A percentile compares a stretch with the other conserved stretches of the same genome.
These are phyloP conservation scores for Hippophae rhamnoides DNA, from an alignment of 306 rosid genomes.

Conservation along the genomic window DNA sequence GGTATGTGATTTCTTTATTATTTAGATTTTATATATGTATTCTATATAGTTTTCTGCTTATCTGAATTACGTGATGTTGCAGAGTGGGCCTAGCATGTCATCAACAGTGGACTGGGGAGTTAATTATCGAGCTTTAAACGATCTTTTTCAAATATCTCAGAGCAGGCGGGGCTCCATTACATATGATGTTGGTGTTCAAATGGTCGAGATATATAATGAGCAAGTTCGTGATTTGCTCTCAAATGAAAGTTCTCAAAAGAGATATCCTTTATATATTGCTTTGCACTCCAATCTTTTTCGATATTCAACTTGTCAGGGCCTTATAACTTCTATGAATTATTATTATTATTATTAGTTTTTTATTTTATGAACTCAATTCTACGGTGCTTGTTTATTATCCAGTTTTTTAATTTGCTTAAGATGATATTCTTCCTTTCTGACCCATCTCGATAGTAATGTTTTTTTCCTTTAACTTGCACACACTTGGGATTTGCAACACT, in stretches of 20 bases:
- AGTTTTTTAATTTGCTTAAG: not conserved
- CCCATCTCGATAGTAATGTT: constrained; percentile 1
- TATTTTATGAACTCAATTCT: not conserved
- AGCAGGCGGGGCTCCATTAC: constrained; percentile 62
- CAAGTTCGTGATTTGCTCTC: constrained; percentile 96
- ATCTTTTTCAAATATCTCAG: constrained; percentile 85
- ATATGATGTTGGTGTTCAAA: constrained; percentile 91
- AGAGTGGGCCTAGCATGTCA: constrained; percentile 80
- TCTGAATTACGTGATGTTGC: constrained; percentile 19
- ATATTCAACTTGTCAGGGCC: not conserved
- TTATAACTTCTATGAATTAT: not conserved
- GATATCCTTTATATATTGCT: constrained; percentile 53
- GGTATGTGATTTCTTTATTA: constrained; percentile 39
- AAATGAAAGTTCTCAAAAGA: constrained; percentile 67
- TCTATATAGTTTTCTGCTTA: constrained; percentile 3
- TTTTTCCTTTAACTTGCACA: constrained; percentile 84
- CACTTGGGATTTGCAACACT: constrained; percentile 99
- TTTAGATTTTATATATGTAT: constrained; percentile 3
- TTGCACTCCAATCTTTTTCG: not conserved
- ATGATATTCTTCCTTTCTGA: not conserved
- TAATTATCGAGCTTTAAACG: constrained; percentile 84
- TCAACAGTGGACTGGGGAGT: constrained; percentile 90
- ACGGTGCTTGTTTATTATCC: not conserved
- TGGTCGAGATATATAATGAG: constrained; percentile 97
- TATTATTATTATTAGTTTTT: not conserved